Evolutionary conservation across 345 rosid genomes (phyloP).

Genomic region (Triadica sebifera): DNA sequence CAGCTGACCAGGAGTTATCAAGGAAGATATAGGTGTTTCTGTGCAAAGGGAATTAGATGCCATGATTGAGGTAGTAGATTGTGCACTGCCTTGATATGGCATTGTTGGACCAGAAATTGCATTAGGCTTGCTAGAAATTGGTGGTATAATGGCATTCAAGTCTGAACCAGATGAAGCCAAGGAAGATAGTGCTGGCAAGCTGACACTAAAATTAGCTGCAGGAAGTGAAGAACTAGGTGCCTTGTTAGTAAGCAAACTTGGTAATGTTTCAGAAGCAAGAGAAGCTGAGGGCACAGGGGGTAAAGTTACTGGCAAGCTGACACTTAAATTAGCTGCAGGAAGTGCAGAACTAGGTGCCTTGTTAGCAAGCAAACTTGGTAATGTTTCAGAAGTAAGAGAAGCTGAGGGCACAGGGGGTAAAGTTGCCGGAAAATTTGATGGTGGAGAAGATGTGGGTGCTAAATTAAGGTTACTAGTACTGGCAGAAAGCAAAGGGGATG

Average conservation of each 20-base stretch:
- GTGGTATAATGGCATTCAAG: conserved; percentile 39
- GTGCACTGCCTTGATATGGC: conserved; percentile 45
- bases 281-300: conserved; percentile 48
- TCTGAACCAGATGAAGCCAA: conserved; percentile 50
- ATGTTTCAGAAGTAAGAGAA: conserved; percentile 55
- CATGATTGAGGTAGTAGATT: conserved; percentile 41
- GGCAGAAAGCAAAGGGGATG: conserved; percentile 25
- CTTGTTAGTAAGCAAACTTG: conserved; percentile 47
- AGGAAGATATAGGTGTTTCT: conserved; percentile 47
- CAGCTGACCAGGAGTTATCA: conserved; percentile 76
- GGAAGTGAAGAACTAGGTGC: conserved; percentile 46
- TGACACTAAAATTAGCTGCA: conserved; percentile 37
- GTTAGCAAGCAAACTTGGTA: conserved; percentile 45
- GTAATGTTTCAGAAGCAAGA: conserved; percentile 55
- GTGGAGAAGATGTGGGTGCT: conserved; percentile 39
- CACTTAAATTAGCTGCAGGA: conserved; percentile 39
- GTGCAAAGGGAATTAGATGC: conserved; percentile 43
- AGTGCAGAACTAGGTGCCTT: conserved; percentile 46
- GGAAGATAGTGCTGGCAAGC: conserved; percentile 49
- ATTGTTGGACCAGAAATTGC: conserved; percentile 42
- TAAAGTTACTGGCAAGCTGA: conserved; percentile 38
- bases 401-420: conserved; percentile 45
- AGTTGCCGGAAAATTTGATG: conserved; percentile 41
- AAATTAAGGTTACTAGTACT: conserved; percentile 41
- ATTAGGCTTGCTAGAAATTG: conserved; percentile 45